Percentiles rank a stretch among this genome's conserved stretches.
Evolutionary conservation across 208 protist genomes (phyloP).

Genomic region (Phytomonas sp.): DNA sequence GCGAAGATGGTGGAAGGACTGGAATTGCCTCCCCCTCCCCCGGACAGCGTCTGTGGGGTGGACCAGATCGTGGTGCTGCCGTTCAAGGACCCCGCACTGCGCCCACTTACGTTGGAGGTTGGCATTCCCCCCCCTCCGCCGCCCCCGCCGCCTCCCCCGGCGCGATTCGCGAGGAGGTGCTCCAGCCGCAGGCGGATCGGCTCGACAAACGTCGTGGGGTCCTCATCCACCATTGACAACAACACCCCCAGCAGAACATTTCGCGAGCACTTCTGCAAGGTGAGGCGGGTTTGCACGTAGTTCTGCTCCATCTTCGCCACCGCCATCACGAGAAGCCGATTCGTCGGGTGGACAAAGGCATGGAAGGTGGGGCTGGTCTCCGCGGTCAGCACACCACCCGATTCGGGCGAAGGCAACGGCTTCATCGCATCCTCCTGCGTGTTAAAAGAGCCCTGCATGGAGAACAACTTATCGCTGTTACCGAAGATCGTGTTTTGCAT

Average conservation of each 20-base stretch:
- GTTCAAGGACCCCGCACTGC: slow-evolving; percentile 25
- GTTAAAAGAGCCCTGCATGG: slow-evolving; percentile 12
- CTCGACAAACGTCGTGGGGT: slow-evolving; percentile 32
- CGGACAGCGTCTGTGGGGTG: slow-evolving; percentile 16
- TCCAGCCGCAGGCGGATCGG: slow-evolving; percentile 54
- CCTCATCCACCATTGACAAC: slow-evolving; percentile 65
- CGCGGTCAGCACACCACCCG: slow-evolving; percentile 4
- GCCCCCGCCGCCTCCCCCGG: slow-evolving; percentile 8
- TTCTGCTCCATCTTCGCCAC: slow-evolving; percentile 54
- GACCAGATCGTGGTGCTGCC: slow-evolving; percentile 34
- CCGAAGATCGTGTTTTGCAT: not conserved
- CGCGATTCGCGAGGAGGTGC: slow-evolving; percentile 26
- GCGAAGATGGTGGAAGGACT: not conserved
- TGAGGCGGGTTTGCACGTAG: slow-evolving; percentile 36
- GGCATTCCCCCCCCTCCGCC: too few relatives aligned
- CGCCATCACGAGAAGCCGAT: slow-evolving; percentile 32
- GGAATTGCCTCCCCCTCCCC: slow-evolving; percentile 6
- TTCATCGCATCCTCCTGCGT: not conserved
- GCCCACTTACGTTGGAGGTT: not conserved
- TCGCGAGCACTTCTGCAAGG: slow-evolving; percentile 54
- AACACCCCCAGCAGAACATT: slow-evolving; percentile 50
- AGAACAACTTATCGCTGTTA: slow-evolving; percentile 1
- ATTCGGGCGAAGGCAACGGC: not conserved
- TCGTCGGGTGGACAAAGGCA: slow-evolving; percentile 26
- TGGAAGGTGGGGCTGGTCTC: slow-evolving; percentile 19